These are phyloP conservation scores for Salvia hispanica DNA, from an alignment of 257 asterid species.

Conservation along the genomic window DNA sequence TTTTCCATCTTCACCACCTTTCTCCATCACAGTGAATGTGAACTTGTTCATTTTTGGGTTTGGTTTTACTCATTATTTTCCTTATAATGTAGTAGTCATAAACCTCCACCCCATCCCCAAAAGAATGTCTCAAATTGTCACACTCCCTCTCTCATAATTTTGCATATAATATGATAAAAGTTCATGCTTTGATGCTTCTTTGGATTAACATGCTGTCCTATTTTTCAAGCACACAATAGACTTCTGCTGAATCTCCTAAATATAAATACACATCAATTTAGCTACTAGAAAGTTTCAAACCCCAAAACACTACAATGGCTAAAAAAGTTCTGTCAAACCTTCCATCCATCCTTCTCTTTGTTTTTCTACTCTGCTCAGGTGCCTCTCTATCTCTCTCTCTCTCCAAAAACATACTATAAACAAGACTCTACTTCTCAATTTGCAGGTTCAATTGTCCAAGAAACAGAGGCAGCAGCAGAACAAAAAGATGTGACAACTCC, in stretches of 20 bases:
- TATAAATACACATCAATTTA: slow-evolving; percentile 18
- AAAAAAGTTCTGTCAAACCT: slow-evolving; percentile 32
- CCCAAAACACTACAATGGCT: slow-evolving; percentile 43
- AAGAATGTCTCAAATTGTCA: slow-evolving; percentile 31
- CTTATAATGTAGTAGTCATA: too few species aligned
- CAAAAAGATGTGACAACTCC: slow-evolving; percentile 68
- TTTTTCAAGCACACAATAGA: slow-evolving; percentile 25
- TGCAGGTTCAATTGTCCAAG: slow-evolving; percentile 35
- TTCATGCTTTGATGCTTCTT: slow-evolving; percentile 39
- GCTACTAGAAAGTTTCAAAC: slow-evolving; percentile 15
- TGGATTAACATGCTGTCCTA: slow-evolving; percentile 32
- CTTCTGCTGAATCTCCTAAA: neutral
- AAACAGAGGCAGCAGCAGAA: slow-evolving; percentile 19
- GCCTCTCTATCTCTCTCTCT: slow-evolving; percentile 6
- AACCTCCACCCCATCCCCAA: too few species aligned
- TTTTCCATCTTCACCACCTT: slow-evolving; percentile 38
- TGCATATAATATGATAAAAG: slow-evolving; percentile 27
- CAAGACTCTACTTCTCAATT: neutral
- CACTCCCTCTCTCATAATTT: slow-evolving; percentile 20
- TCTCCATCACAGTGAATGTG: slow-evolving; percentile 11
- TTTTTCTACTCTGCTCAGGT: slow-evolving; percentile 58
- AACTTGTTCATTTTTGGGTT: neutral
- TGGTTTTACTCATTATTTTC: too few species aligned
- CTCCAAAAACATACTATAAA: neutral
- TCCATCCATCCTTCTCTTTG: slow-evolving; percentile 43